Conservation (phyloP, 768 basidiomycete genomes). For the Pulveroboletus ravenelii region DNA sequence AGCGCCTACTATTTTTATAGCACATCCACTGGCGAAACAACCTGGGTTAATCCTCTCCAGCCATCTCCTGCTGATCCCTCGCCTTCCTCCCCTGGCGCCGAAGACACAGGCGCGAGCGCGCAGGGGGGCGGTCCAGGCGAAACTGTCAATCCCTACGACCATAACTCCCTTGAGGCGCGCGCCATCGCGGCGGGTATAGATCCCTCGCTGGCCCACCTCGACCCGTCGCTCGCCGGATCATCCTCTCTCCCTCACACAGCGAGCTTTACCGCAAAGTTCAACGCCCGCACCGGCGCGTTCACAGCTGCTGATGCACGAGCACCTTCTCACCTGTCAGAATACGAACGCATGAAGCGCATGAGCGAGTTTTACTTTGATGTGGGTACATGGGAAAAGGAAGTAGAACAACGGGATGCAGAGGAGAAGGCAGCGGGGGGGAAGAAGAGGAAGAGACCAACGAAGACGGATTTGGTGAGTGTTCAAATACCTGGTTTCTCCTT, state of each 20-base stretch:
- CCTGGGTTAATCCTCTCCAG: slow-evolving; percentile 76
- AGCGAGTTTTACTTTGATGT: slow-evolving; percentile 87
- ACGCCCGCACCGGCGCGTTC: slow-evolving; percentile 77
- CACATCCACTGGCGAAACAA: slow-evolving; percentile 68
- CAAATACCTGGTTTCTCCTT: slow-evolving; percentile 2
- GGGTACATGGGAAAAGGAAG: slow-evolving; percentile 69
- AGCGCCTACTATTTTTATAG: slow-evolving; percentile 87
- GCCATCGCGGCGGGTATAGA: slow-evolving; percentile 79
- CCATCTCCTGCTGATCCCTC: slow-evolving; percentile 27
- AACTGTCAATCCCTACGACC: slow-evolving; percentile 17
- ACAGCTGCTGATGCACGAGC: slow-evolving; percentile 61
- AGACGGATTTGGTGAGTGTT: slow-evolving; percentile 74
- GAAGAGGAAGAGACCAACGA: slow-evolving; percentile 74
- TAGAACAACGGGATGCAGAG: slow-evolving; percentile 44
- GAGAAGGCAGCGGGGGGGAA: slow-evolving; percentile 53
- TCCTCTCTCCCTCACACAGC: slow-evolving; percentile 36
- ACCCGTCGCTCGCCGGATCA: slow-evolving; percentile 55
- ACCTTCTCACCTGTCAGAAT: slow-evolving; percentile 74
- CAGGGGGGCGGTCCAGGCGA: slow-evolving; percentile 21
- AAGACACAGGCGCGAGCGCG: slow-evolving; percentile 18
- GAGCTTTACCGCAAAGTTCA: slow-evolving; percentile 65
- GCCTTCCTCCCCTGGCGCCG: slow-evolving; percentile 13
- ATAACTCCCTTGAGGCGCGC: slow-evolving; percentile 58
- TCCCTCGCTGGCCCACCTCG: slow-evolving; percentile 73
- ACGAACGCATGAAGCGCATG: slow-evolving; percentile 74